These are phyloP conservation scores for Aspergillus ochraceus DNA, from an alignment of 2,329 filamentous ascomycete species.

Conservation along the genomic window DNA sequence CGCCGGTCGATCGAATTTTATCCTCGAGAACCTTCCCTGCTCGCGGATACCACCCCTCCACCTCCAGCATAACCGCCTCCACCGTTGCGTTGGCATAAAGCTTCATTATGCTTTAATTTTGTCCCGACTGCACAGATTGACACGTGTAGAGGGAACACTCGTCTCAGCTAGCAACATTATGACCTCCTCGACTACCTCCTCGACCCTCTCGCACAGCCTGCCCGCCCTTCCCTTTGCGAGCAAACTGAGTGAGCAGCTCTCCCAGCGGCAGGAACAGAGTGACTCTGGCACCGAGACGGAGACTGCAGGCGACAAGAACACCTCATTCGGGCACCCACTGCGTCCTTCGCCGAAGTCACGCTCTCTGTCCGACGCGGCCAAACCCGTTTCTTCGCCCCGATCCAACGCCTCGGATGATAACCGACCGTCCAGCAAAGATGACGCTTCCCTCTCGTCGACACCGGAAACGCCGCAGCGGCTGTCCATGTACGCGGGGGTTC, in stretches of 20 bases:
- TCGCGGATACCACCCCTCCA: background rate
- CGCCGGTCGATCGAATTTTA: background rate
- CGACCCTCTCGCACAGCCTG: conserved; percentile 21
- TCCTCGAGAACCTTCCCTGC: background rate
- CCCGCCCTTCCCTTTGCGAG: conserved; percentile 31
- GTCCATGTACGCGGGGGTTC: conserved; percentile 65
- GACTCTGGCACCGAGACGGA: conserved; percentile 14
- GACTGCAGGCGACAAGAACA: conserved; percentile 10
- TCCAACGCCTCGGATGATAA: conserved; percentile 54
- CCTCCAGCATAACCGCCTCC: background rate
- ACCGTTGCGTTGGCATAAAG: background rate
- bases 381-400: conserved; percentile 58
- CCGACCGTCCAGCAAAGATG: conserved; percentile 64
- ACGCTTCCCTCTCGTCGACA: conserved; percentile 55
- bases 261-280: conserved; percentile 24
- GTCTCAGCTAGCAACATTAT: conserved; percentile 14
- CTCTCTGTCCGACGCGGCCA: conserved; percentile 67
- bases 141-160: background rate
- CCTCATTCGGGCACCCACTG: conserved; percentile 23
- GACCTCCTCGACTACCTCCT: conserved; percentile 22
- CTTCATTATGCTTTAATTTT: background rate
- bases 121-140: background rate
- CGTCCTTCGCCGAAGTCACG: conserved; percentile 53
- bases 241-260: conserved; percentile 39
- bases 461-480: conserved; percentile 74